Base-by-base conservation (phyloP, 495 filamentous ascomycete species). In the Entonaema liquescens region DNA sequence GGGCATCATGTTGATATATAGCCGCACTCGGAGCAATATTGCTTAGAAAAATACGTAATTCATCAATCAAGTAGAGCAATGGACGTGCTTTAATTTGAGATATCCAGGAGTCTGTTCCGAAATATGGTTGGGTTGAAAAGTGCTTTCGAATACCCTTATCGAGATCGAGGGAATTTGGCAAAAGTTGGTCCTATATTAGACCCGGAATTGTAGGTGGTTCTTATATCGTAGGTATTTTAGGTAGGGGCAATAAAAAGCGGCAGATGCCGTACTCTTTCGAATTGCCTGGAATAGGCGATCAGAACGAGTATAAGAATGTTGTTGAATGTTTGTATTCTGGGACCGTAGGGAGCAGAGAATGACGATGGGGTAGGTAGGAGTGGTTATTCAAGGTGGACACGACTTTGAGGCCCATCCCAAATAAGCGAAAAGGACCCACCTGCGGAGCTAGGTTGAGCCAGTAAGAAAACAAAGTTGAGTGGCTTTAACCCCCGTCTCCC, bases 281-380 rank as follows among this genome's bases (percentile, higher is more conserved):
- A 64, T 68, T 71, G 63, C 17, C 71, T 54, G 31, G 17, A 42
- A 31, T 63, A n/a, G 68, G 73, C 76, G 83, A 84, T 63, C 79
- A 70, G 71, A 86, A 86, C 40, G 78, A 80, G 77, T 75, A 71
- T 71, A 79, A 74, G 61, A 76, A 79, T 62, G 72, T 67, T 52
- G 71, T 58, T 42, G 61, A 71, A 52, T 62, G 63, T 60, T n/a
- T 59, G 63, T 60, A 52, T 47, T 68, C 54, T 67, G 59, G 71
- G 40, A 56, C 63, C 52, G 55, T 28, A 59, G 53, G 55, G 68
- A 66, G 61, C 42, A 71, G 49, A 63, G 67, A 72, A 70, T 57
- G 62, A 58, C 63, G 70, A 75, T 73, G 68, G 65, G 72, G 76
- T 76, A 75, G 74, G 72, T 74, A 76, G 74, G 74, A 74, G 70